Evolutionary conservation across 495 filamentous ascomycete species (phyloP), one percentile per base, ranked within the genome.

Genomic region (Penicillium desertorum): DNA sequence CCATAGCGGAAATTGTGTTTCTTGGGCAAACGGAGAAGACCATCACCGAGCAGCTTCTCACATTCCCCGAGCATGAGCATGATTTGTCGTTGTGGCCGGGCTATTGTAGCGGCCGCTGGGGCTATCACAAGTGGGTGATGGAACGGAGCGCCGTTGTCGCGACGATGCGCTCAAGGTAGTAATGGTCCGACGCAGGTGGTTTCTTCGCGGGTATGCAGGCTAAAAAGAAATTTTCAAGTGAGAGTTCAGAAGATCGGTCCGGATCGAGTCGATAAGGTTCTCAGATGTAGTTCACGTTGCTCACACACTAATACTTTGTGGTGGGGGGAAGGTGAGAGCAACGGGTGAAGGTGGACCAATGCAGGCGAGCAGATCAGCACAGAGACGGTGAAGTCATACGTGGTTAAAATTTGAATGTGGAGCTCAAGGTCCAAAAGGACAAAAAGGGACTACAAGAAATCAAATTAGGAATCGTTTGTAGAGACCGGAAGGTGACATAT

Each of bases 1-100:
- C 79, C 84, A 73, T 93, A 98, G 50, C 86, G 86, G 71, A 88
- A 87, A 39, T 77, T 75, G 78, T 89, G 80, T 51, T 82, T 68
- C 59, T 77, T 65, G 56, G 94, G 87, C 58, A 92, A 82, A 63
- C 85, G 81, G 67, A 87, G 80, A 67, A 98, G 83, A 60, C 85
- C 68, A 56, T 78, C 80, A 72, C 88, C 90, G 69, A 97, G 87
- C 69, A 85, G 83, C 73, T 75, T 86, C 81, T 95, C 91, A 75
- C 87, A 85, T 54, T 86, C 86, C 60, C 86, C 83, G 76, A 89
- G 79, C 72, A 78, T 71, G 67, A 66, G 64, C 66, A 69, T 69
- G 66, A 53, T 60, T 69, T 61, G 44, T 45, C n/a, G 20, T 36
- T 14, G 23, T 22, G 48, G 41, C 23, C 22, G 25, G 22, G 5